phyloP scores from a whole-genome alignment of 2,329 filamentous ascomycete species.

The Chrysoporthe cubensis region DNA sequence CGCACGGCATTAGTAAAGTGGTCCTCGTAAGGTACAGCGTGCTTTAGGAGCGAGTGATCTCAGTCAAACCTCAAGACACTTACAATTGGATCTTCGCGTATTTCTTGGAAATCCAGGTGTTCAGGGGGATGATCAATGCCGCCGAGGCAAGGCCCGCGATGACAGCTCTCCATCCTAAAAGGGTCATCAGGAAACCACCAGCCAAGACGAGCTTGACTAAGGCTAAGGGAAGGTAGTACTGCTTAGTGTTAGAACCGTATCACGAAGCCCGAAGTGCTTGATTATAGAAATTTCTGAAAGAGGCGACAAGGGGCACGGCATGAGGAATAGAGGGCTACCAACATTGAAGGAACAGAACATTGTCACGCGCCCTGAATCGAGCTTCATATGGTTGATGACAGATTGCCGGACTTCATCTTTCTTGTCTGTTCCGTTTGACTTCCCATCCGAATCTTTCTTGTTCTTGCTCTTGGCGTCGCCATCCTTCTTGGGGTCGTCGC shows the following conservation, averaged over 20 bases:
- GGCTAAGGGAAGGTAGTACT: slow-evolving; percentile 40
- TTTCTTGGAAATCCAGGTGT: slow-evolving; percentile 36
- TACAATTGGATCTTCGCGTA: slow-evolving; percentile 38
- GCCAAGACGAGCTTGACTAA: slow-evolving; percentile 40
- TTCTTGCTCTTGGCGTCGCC: slow-evolving; percentile 15
- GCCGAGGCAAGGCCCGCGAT: slow-evolving; percentile 37
- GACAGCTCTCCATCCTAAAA: slow-evolving; percentile 40
- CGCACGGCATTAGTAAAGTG: background rate
- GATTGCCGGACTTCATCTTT: slow-evolving; percentile 38
- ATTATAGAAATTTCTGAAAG: background rate
- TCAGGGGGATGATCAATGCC: slow-evolving; percentile 36
- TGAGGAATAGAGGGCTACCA: slow-evolving; percentile 1
- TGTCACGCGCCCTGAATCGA: slow-evolving; percentile 37
- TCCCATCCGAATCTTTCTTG: slow-evolving; percentile 5
- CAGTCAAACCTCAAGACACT: background rate
- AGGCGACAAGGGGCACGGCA: background rate
- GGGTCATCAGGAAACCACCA: slow-evolving; percentile 36
- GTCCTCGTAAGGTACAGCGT: background rate
- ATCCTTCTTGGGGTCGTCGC: slow-evolving; percentile 26
- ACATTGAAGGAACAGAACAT: slow-evolving; percentile 29
- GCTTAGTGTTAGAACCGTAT: slow-evolving; percentile 28
- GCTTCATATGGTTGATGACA: slow-evolving; percentile 43
- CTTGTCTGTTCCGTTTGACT: slow-evolving; percentile 27
- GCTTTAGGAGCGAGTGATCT: background rate
- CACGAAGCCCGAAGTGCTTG: background rate